Evolutionary conservation across 345 rosid genomes (phyloP).

Genomic region (Lenwebbia sp.): DNA sequence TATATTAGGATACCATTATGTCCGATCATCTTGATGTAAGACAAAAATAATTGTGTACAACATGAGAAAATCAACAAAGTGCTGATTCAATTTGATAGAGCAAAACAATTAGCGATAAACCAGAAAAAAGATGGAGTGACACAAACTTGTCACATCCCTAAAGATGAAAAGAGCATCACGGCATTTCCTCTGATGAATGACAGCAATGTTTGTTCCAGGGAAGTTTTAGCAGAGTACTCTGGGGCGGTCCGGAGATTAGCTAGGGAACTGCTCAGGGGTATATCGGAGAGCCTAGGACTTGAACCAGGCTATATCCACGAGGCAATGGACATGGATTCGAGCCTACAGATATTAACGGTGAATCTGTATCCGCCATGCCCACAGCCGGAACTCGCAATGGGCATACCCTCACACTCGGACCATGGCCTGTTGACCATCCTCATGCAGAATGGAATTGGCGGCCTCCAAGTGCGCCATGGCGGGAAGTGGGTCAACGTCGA

Average conservation of each 20-base stretch:
- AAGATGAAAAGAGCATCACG: not conserved
- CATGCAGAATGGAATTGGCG: conserved; percentile 22
- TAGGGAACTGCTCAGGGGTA: conserved; percentile 18
- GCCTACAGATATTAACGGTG: conserved; percentile 12
- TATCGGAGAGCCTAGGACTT: conserved; percentile 40
- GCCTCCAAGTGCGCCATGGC: conserved; percentile 31
- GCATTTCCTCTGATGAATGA: not conserved
- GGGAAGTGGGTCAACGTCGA: conserved; percentile 30
- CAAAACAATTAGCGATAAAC: not conserved
- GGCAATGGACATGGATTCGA: conserved; percentile 12
- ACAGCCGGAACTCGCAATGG: conserved; percentile 39
- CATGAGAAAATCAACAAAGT: not conserved
- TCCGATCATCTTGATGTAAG: not conserved
- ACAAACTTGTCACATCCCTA: not conserved
- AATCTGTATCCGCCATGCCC: conserved; percentile 44
- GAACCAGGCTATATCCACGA: conserved; percentile 15
- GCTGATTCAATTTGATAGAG: not conserved
- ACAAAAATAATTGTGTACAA: not conserved
- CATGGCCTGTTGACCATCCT: conserved; percentile 39
- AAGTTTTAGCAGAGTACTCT: conserved; percentile 14
- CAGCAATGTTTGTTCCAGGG: conserved; percentile 4
- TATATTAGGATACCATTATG: not conserved
- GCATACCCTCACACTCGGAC: conserved; percentile 38
- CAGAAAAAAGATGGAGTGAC: not conserved
- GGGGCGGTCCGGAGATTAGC: conserved; percentile 14